Percentiles rank a stretch among this genome's conserved stretches.
Conservation (phyloP, 306 rosid species). For the Cucurbita pepo region DNA sequence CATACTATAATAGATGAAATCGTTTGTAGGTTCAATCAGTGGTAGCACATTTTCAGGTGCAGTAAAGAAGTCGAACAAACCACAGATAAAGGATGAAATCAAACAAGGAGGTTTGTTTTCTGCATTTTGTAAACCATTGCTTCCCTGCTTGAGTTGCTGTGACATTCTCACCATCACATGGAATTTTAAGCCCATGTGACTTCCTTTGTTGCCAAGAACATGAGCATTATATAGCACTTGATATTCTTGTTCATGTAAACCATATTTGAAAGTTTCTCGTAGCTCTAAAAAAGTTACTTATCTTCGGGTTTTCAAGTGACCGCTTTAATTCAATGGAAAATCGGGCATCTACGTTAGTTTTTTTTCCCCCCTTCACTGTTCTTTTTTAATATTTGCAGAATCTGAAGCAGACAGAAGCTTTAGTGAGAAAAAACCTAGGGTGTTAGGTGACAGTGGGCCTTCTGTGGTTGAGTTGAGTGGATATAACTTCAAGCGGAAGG, state of each 20-base stretch:
- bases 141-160: background rate
- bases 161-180: background rate
- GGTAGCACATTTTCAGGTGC: slow-evolving; percentile 33
- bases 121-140: background rate
- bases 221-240: background rate
- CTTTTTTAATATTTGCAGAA: slow-evolving; percentile 17
- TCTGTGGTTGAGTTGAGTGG: slow-evolving; percentile 60
- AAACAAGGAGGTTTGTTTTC: slow-evolving; percentile 52
- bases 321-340: background rate
- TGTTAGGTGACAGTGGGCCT: slow-evolving; percentile 48
- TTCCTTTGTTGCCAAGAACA: background rate
- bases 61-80: slow-evolving; percentile 31
- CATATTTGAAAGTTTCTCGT: background rate
- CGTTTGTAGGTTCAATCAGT: slow-evolving; percentile 19
- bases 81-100: slow-evolving; percentile 28
- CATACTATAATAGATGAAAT: slow-evolving; percentile 8
- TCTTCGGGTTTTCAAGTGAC: background rate
- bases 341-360: background rate
- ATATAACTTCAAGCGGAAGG: slow-evolving; percentile 69
- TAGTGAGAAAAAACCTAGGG: slow-evolving; percentile 66
- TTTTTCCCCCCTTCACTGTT: too few relatives aligned
- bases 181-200: background rate
- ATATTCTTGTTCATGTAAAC: background rate
- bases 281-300: background rate
- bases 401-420: slow-evolving; percentile 47